Evolutionary conservation across 805 yeast genomes (phyloP), one percentile per base, ranked within the genome.

Genomic region (Barnettozyma botsteinii): DNA sequence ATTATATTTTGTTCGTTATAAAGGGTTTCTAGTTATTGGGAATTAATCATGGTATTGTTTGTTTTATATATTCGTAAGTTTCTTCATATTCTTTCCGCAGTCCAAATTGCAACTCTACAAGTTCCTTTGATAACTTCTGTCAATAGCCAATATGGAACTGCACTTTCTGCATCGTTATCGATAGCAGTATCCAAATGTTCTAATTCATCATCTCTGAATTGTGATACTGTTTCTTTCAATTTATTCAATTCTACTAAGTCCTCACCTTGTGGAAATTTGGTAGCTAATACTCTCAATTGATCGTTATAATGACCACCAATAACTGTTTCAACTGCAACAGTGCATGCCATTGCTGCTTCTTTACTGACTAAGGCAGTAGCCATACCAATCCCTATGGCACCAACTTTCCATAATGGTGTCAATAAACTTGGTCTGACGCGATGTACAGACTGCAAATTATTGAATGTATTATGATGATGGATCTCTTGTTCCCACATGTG

Each of bases 401-500:
- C 98, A 0, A 75, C 61, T 58, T 85, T 88, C 98, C 98, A 93
- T 1, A 86, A 53, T 2, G 98, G 98, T 0, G 98, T 89, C 30
- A 93, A 62, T 13, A 93, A 53, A 0, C 96, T 86, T 4, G 98
- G 98, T 52, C 98, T 75, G 2, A 89, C 95, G 36, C 97, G 68
- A 48, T 85, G 78, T 43, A 74, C 70, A 1, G 73, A 65, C 59
- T 91, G 98, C 22, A 91, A 66, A 2, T 69, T 61, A 58, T 93
- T 83, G 65, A 93, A 93, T 0, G 96, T 85, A 47, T 74, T 65
- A 57, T 87, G 95, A 56, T 93, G 98, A 51, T 81, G 87, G 26
- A 91, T 71, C 55, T 93, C 98, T 61, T 93, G 98, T 25, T 89
- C 96, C 98, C 98, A 89, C 98, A 93, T 93, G 58, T 93, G 97